Evolutionary conservation across 148 eudicot genomes (phyloP).

Genomic region (Oxyria digyna): DNA sequence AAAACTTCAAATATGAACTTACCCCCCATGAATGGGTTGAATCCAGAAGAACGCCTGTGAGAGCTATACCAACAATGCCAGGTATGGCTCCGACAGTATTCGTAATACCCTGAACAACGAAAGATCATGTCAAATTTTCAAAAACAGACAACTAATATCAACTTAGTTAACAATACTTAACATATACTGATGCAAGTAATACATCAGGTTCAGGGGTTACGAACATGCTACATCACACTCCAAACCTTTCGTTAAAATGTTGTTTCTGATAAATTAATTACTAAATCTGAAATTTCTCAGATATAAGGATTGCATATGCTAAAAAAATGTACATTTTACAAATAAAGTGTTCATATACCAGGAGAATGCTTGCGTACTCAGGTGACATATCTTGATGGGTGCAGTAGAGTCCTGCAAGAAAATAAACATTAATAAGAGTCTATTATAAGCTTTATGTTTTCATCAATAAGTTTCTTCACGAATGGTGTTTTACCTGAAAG

Average conservation of each 20-base stretch:
- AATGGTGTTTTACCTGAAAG: conserved; percentile 51
- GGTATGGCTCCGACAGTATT: conserved; percentile 93
- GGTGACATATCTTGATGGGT: conserved; percentile 99
- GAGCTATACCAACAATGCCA: conserved; percentile 93
- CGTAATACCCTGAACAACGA: conserved; percentile 63
- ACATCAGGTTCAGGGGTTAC: not conserved
- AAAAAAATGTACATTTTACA: no score
- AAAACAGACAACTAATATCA: no score
- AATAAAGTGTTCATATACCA: conserved; percentile 69
- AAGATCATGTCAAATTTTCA: not conserved
- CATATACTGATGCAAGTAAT: not conserved
- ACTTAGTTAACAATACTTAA: no score
- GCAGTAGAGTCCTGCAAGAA: conserved; percentile 73
- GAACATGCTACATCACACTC: not conserved
- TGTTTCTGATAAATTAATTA: no score
- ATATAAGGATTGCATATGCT: no score
- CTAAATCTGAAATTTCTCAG: no score
- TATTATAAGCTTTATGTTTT: not conserved
- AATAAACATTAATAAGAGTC: not conserved
- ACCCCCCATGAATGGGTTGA: conserved; percentile 98
- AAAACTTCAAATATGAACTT: conserved; percentile 15
- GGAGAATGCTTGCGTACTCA: conserved; percentile 91
- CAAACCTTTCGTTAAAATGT: no score
- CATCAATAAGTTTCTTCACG: not conserved
- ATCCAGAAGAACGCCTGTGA: conserved; percentile 90